Evolutionary conservation across 108 stramenopile genomes (phyloP), one percentile per base, ranked within the genome.

Genomic region (Mayamaea pseudoterrestris): DNA sequence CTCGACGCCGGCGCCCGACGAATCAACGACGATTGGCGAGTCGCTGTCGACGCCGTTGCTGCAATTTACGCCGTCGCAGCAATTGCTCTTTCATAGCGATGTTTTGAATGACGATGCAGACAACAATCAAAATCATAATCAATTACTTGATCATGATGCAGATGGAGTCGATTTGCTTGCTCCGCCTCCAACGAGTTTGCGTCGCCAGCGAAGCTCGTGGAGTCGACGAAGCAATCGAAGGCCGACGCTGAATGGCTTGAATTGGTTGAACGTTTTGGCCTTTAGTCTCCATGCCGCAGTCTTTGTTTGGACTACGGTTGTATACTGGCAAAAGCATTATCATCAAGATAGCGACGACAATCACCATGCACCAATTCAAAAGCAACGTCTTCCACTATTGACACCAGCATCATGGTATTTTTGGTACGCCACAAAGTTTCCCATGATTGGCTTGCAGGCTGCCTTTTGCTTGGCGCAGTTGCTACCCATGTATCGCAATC

Each of bases 401-500:
- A 78, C 71, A 2, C 76, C 76, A 1, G 63, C 66, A 16, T 20
- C 47, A 20, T 78, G 65, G 53, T 64, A 35, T 23, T 47, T 78
- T 3, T 78, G 76, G 76, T n/a, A n/a, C n/a, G n/a, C n/a, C n/a
- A n/a, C n/a, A n/a, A n/a, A n/a, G n/a, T 60, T 44, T 14, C 69
- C 69, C 0, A 68, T 78, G 21, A 30, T 71, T 9, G 41, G 43
- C 6, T 58, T 58, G 48, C 71, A 78, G 40, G 55, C 46, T 16
- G 21, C 73, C 35, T 78, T 78, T 55, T 66, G 60, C 11, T 46
- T 57, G 23, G 68, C 61, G 0, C 76, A 78, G 31, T 61, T 78
- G 16, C 35, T 66, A 34, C 76, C 71, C 3, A 13, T 61, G 5
- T 73, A 60, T 42, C 51, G 76, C 20, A 50, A 59, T 18, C 47